Conservation (phyloP, 108 stramenopile genomes). For the Cyclotella distinguenda region DNA sequence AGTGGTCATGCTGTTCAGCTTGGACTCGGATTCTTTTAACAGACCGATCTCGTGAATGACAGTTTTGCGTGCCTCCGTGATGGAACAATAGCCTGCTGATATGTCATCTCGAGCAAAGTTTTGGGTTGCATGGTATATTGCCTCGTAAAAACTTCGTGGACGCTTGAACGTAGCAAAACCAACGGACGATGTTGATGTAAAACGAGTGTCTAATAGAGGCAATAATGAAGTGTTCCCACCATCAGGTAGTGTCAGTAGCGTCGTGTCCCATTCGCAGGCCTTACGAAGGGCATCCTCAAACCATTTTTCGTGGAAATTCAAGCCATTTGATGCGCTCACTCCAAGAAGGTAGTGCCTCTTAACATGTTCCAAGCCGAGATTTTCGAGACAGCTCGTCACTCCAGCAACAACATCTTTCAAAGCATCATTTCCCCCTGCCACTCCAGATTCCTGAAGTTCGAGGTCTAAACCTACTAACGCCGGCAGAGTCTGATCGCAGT, state of each 20-base stretch:
- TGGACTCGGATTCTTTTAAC: conserved; percentile 36
- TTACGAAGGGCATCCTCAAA: conserved; percentile 56
- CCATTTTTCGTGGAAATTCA: conserved; percentile 58
- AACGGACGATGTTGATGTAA: too few relatives aligned
- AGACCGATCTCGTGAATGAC: conserved; percentile 34
- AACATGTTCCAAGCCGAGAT: conserved; percentile 41
- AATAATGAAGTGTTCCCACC: background rate
- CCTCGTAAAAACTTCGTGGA: conserved; percentile 27
- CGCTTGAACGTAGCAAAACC: background rate
- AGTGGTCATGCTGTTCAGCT: conserved; percentile 19
- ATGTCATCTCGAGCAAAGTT: conserved; percentile 27
- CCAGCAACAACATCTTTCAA: conserved; percentile 2
- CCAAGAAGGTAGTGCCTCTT: conserved; percentile 37
- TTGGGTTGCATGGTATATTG: conserved; percentile 21
- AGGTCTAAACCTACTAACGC: conserved; percentile 31
- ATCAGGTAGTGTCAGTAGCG: conserved; percentile 22
- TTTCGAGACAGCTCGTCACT: conserved; percentile 32
- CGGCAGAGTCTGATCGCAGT: conserved; percentile 21
- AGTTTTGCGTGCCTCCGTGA: conserved; percentile 23
- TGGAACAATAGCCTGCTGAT: conserved; percentile 20
- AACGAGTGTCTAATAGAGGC: background rate
- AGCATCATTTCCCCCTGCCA: background rate
- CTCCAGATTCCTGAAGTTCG: conserved; percentile 9
- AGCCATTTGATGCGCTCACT: background rate
- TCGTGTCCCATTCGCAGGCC: conserved; percentile 35